Evolutionary conservation across 2,329 filamentous ascomycete genomes (phyloP).

Genomic region (Pyricularia sp.): DNA sequence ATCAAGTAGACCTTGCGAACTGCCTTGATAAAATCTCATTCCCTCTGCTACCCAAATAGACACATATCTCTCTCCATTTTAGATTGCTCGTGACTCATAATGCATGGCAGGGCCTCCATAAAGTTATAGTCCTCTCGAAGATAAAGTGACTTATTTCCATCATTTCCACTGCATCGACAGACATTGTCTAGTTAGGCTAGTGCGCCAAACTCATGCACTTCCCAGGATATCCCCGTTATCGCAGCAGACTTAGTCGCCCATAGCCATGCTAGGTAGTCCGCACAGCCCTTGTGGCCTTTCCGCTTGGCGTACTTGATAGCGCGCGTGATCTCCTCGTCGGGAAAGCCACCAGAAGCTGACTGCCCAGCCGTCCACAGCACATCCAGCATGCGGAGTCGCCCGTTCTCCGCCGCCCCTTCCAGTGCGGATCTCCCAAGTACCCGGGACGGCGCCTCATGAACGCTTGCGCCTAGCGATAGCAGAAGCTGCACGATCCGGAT

Average conservation of each 20-base stretch:
- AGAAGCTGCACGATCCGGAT: not conserved
- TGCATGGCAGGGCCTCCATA: no score
- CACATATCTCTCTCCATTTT: no score
- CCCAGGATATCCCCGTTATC: not conserved
- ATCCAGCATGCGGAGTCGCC: not conserved
- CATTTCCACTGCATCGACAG: no score
- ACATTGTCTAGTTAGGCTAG: no score
- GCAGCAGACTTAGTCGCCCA: not conserved
- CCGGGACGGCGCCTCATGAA: not conserved
- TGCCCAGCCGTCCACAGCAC: not conserved
- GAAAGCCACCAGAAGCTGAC: not conserved
- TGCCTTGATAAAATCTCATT: no score
- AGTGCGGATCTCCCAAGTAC: not conserved
- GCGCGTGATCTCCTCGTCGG: not conserved
- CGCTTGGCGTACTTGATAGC: not conserved
- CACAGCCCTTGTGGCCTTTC: constrained; percentile 2
- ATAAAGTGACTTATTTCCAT: no score
- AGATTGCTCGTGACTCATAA: no score
- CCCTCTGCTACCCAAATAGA: no score
- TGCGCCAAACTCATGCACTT: not conserved
- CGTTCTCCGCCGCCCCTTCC: constrained; percentile 1
- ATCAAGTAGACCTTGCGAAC: no score
- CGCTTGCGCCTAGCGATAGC: not conserved
- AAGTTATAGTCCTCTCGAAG: no score
- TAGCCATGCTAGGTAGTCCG: not conserved